These are phyloP conservation scores for Boletus rubroflammeus DNA, from an alignment of 768 basidiomycete species.

Conservation along the genomic window DNA sequence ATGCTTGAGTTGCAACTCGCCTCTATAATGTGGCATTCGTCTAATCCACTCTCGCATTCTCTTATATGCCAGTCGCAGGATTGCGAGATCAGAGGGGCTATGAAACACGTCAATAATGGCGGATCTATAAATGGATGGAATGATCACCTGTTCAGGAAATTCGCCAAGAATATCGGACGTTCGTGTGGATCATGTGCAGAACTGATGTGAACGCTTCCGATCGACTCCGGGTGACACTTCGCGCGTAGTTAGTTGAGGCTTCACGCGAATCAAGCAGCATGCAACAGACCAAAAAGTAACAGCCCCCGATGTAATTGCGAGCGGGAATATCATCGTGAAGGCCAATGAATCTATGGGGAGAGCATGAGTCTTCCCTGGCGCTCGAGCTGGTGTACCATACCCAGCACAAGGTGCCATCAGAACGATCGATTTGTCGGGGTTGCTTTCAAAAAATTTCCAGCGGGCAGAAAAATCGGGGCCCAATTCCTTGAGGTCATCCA, in stretches of 20 bases:
- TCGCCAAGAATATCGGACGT: conserved; percentile 42
- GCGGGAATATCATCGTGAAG: conserved; percentile 7
- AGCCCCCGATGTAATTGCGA: conserved; percentile 15
- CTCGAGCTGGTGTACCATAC: conserved; percentile 23
- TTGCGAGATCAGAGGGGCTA: conserved; percentile 27
- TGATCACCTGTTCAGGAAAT: conserved; percentile 44
- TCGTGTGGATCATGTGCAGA: conserved; percentile 40
- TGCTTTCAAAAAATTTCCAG: conserved; percentile 51
- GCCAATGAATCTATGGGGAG: conserved; percentile 8
- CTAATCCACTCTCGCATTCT: conserved; percentile 25
- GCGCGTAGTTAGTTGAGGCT: not conserved
- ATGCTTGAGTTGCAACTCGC: conserved; percentile 25
- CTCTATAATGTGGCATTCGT: conserved; percentile 42
- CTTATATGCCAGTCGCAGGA: conserved; percentile 28
- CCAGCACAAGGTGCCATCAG: conserved; percentile 41
- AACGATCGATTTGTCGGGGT: conserved; percentile 55
- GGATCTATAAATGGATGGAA: not conserved
- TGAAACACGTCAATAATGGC: not conserved
- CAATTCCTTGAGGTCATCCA: conserved; percentile 47
- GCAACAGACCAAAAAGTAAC: conserved; percentile 30
- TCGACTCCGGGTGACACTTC: conserved; percentile 42
- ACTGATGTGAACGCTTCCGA: conserved; percentile 46
- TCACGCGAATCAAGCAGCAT: not conserved
- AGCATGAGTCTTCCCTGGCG: not conserved
- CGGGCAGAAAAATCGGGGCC: conserved; percentile 43